Conservation (phyloP, 2,329 filamentous ascomycete species). For the Colletotrichum lentis region DNA sequence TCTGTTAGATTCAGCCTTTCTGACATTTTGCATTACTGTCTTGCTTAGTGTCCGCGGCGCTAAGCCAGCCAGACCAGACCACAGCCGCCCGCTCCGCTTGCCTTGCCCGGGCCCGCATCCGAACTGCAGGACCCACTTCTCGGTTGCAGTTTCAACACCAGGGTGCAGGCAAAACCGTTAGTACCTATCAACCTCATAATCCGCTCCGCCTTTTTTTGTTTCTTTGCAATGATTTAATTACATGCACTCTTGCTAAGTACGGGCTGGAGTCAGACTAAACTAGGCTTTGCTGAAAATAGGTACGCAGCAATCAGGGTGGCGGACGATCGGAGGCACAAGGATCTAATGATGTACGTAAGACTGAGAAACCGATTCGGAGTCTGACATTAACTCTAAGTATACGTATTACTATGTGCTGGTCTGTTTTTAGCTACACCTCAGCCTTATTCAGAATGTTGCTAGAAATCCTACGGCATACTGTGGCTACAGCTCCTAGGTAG, state of each 20-base stretch:
- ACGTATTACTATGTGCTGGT: slow-evolving; percentile 2
- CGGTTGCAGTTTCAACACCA: not conserved
- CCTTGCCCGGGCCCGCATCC: slow-evolving; percentile 11
- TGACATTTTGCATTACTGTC: slow-evolving; percentile 9
- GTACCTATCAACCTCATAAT: not conserved
- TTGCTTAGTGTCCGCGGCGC: slow-evolving; percentile 9
- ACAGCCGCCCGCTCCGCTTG: not conserved
- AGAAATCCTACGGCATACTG: not conserved
- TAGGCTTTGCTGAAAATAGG: not conserved
- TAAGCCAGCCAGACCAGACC: not conserved
- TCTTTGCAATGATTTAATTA: no score
- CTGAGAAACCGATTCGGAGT: not conserved
- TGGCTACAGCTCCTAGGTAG: not conserved
- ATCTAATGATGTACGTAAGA: not conserved
- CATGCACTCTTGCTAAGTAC: not conserved
- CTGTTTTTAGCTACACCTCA: slow-evolving; percentile 8
- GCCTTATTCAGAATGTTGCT: not conserved
- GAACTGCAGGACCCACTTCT: slow-evolving; percentile 4
- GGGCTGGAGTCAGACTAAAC: not conserved
- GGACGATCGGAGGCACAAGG: not conserved
- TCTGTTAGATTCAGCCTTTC: not conserved
- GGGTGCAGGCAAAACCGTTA: not conserved
- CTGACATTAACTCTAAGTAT: not conserved
- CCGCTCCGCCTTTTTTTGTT: not conserved
- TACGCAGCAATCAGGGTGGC: not conserved